phyloP scores from a whole-genome alignment of 768 basidiomycete species.

The Tricholomella constricta region DNA sequence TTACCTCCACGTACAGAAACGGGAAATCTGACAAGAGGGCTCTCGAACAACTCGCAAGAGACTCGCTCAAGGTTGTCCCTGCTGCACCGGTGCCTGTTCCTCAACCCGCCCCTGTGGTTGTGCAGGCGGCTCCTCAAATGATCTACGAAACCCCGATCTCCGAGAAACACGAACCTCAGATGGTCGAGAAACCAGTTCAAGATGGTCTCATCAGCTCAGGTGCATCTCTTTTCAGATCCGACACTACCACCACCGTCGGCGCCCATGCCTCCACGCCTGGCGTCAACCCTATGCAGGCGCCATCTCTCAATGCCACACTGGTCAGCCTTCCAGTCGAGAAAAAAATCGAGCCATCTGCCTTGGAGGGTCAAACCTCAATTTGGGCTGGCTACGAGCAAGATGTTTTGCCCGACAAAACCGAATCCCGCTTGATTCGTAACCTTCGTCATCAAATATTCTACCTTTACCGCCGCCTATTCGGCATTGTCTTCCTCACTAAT shows the following conservation, averaged over 20 bases:
- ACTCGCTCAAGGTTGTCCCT: conserved; percentile 11
- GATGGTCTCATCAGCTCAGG: conserved; percentile 4
- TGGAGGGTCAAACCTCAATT: conserved; percentile 34
- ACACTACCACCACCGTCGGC: conserved; percentile 5
- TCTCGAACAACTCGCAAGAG: conserved; percentile 39
- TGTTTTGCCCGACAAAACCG: conserved; percentile 50
- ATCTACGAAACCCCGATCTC: conserved; percentile 1
- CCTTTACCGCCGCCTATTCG: conserved; percentile 61
- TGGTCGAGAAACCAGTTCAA: conserved; percentile 3
- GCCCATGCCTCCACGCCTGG: neutral
- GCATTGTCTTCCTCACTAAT: conserved; percentile 56
- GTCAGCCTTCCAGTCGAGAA: conserved; percentile 20
- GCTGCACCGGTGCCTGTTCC: neutral
- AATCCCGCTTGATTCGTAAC: conserved; percentile 49
- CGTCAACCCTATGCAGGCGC: neutral
- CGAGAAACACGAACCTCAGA: conserved; percentile 5
- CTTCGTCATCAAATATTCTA: conserved; percentile 58
- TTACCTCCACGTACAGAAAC: conserved; percentile 34
- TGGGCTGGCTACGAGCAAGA: conserved; percentile 60
- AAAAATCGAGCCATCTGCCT: conserved; percentile 12
- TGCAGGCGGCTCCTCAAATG: neutral
- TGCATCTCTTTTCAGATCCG: conserved; percentile 2
- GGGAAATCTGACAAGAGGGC: conserved; percentile 52
- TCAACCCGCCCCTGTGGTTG: neutral
- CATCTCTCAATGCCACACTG: conserved; percentile 22